Evolutionary conservation across 371 early-diverging fungal genomes (phyloP), one percentile per base, ranked within the genome.

Genomic region (Apophysomyces variabilis): DNA sequence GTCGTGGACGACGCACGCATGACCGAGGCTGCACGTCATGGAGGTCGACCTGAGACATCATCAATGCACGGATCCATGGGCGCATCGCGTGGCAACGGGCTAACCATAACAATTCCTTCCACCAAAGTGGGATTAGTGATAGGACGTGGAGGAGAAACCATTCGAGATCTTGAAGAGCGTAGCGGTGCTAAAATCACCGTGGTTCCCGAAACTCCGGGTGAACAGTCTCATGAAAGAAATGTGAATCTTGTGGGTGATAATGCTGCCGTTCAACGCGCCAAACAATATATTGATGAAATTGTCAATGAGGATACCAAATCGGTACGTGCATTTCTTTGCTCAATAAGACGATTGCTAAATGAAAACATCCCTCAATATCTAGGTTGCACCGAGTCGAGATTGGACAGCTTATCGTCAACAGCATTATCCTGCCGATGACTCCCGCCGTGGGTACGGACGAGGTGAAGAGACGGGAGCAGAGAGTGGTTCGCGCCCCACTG

Each of bases 71-170:
- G 26, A 18, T 21, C 41, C 11, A 8, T 44, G 11, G 16, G 12
- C 4, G 16, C 12, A 37, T 8, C 35, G n/a, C 61, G 44, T 9
- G 72, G 75, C 26, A 61, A 76, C 35, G 75, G 78, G 36, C 73
- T 78, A 7, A 74, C 68, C 8, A 82, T 92, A 37, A 77, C 79
- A 47, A 85, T 91, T 38, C 93, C 93, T 26, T 79, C 82, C 21
- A 66, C 76, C 54, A 89, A 88, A 71, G 96, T 96, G 11, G 97
- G 97, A 1, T 77, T 94, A 38, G 90, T 96, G 16, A 96, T 96
- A 75, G 97, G 97, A 11, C 80, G 90, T 58, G 90, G 93, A 45
- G 96, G 96, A 21, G 96, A 95, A 78, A 96, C 93, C 4, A 95
- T 96, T 74, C 87, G 92, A 21, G 88, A 88, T 58, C 84, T 96